Evolutionary conservation across 768 basidiomycete genomes (phyloP).

Genomic region (Pulveroboletus sp.): DNA sequence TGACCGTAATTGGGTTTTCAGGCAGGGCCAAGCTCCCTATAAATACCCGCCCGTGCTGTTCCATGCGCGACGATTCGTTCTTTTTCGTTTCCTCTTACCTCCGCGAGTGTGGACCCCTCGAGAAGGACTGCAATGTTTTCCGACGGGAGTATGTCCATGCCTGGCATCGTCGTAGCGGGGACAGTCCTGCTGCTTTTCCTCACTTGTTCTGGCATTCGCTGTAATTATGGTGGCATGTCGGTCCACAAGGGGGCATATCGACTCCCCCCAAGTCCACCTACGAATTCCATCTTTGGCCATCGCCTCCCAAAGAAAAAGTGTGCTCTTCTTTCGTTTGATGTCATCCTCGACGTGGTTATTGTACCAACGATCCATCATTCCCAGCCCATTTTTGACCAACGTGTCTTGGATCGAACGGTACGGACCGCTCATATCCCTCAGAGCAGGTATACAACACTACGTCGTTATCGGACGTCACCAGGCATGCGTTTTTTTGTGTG

Average conservation of each 20-base stretch:
- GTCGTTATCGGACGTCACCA: conserved; percentile 19
- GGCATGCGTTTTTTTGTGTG: neutral
- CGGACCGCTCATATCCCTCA: conserved; percentile 52
- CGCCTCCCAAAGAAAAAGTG: conserved; percentile 2
- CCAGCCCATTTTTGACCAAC: conserved; percentile 22
- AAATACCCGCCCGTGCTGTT: no score
- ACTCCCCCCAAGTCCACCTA: conserved; percentile 9
- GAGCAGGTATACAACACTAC: conserved; percentile 35
- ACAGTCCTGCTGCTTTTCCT: neutral
- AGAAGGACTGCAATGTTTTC: neutral
- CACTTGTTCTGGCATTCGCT: neutral
- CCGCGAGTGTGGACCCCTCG: neutral
- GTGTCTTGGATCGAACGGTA: conserved; percentile 53
- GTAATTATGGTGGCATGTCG: neutral
- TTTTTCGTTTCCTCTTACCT: neutral
- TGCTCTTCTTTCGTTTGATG: neutral
- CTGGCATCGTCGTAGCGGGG: neutral
- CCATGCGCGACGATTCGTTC: neutral
- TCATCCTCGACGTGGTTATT: neutral
- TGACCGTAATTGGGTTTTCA: no score
- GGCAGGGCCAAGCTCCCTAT: no score
- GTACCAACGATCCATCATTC: neutral
- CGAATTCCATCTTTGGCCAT: conserved; percentile 1
- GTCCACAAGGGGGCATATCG: neutral
- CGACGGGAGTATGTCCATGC: neutral